Evolutionary conservation across 352 stramenopile species (phyloP), one percentile per base, ranked within the genome.

Genomic region (Phytopythium mirpurense): DNA sequence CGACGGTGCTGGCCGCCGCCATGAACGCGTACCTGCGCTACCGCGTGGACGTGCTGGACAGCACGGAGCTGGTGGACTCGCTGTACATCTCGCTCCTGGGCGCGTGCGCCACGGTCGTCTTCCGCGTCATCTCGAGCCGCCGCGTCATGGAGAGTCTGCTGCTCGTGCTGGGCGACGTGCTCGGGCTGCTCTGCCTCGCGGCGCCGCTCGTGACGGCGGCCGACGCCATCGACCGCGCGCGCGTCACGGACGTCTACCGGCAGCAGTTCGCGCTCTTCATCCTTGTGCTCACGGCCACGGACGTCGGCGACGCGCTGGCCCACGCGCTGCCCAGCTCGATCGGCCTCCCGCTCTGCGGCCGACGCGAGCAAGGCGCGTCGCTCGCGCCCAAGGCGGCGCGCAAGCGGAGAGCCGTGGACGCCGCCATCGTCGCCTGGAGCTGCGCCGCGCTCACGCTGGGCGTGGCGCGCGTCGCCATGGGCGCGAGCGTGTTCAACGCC

Each of bases 21-120:
- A 65, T 84, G 60, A 79, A 84, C 52, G 63, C 73, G 21, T 84
- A 70, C 43, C 54, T 84, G 29, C 70, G 72, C 53, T 63, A 75
- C 23, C 62, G 74, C 37, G 64, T 65, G 29, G 11, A 63, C 15
- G 31, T 69, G 31, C 70, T 78, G 40, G 60, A 38, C 11, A 47
- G 57, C 3, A 56, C 65, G 10, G 59, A 70, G 9, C 65, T 80
- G 35, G 40, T 83, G 16, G 72, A 83, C 46, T 55, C 69, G 42
- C 60, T 83, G 9, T 83, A 74, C 45, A 63, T 76, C 15, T 66
- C 76, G 51, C 63, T 83, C 38, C 67, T 69, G 5, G 67, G 64
- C 27, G 59, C 62, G 32, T 72, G 68, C 43, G 43, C 61, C 14
- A 61, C 73, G 40, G 64, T 83, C 31, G 59, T 80, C 26, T 69